A percentile compares a stretch with the other conserved stretches of the same genome.
phyloP scores from a whole-genome alignment of 176 grass and related monocot genomes.

The Carex littledalei region DNA sequence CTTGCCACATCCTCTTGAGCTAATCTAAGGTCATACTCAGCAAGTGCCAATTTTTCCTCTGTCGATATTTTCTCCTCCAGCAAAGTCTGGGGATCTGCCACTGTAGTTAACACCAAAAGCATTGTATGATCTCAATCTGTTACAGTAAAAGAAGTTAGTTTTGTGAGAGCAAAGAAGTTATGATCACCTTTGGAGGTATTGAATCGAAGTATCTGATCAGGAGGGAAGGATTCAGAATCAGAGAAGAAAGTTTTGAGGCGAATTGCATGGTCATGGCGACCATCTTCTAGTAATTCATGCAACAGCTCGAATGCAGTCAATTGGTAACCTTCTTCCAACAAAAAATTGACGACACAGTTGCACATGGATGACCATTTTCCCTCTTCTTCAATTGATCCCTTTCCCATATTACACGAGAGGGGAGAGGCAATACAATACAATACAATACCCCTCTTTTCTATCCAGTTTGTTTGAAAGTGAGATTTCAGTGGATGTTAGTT shows the following conservation, averaged over 20 bases:
- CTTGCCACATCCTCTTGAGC: constrained; percentile 76
- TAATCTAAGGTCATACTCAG: constrained; percentile 86
- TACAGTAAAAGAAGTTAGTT: neutral
- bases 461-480: neutral
- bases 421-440: neutral
- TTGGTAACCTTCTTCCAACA: constrained; percentile 86
- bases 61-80: constrained; percentile 74
- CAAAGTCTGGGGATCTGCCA: constrained; percentile 89
- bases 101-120: constrained; percentile 40
- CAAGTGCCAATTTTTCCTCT: constrained; percentile 65
- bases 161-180: neutral
- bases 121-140: neutral
- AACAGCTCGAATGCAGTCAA: constrained; percentile 92
- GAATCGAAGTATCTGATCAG: constrained; percentile 54
- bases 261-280: constrained; percentile 78
- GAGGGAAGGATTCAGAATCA: constrained; percentile 53
- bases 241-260: constrained; percentile 85
- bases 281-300: constrained; percentile 87
- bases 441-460: no score
- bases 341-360: constrained; percentile 96
- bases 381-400: constrained; percentile 36
- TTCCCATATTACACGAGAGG: constrained; percentile 11
- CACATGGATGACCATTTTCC: constrained; percentile 83
- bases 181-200: constrained; percentile 34
- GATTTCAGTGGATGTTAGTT: neutral